Percentiles rank a stretch among this genome's conserved stretches.
phyloP scores from a whole-genome alignment of 768 basidiomycete genomes.

The Podaxis pistillaris region DNA sequence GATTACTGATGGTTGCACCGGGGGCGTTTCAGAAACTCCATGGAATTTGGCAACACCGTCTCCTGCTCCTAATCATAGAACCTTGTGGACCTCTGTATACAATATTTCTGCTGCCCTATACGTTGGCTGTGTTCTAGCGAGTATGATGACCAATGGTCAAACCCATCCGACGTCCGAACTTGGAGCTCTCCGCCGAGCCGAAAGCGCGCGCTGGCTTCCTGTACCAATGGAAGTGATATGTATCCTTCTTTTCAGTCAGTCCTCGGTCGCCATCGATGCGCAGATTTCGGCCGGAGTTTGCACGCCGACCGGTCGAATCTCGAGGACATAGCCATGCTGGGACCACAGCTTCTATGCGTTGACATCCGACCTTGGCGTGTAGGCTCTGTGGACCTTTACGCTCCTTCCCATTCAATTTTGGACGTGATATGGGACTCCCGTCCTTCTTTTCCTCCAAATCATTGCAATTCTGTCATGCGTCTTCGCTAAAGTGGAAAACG shows the following conservation, averaged over 20 bases:
- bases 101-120: no score
- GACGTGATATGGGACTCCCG: background rate
- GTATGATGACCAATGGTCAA: background rate
- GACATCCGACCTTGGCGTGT: background rate
- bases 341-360: background rate
- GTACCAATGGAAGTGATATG: background rate
- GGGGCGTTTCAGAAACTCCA: slow-evolving; percentile 4
- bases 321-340: background rate
- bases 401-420: background rate
- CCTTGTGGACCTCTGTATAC: background rate
- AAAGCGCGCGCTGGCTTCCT: background rate
- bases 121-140: background rate
- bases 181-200: background rate
- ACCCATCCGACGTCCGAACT: background rate
- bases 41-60: background rate
- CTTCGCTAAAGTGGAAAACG: slow-evolving; percentile 2
- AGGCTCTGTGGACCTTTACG: background rate
- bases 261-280: background rate
- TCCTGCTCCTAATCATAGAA: slow-evolving; percentile 6
- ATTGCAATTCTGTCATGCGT: background rate
- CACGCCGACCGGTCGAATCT: background rate
- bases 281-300: slow-evolving; percentile 2
- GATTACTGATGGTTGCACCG: slow-evolving; percentile 1
- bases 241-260: background rate
- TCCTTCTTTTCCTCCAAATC: background rate